These are phyloP conservation scores for Kernera saxatilis DNA, from an alignment of 345 rosid genomes.

Conservation along the genomic window DNA sequence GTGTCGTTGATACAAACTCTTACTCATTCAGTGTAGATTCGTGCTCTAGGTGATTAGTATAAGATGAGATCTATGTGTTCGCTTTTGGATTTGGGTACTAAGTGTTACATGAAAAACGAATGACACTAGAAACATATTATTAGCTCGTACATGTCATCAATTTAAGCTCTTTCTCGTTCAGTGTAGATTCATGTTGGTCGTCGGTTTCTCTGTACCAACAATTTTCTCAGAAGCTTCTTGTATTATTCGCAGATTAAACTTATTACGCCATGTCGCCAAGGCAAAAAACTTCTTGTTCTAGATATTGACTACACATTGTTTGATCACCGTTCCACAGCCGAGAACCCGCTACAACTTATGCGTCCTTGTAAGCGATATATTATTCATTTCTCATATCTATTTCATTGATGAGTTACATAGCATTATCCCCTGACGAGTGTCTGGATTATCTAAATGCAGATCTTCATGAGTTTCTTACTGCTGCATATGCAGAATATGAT, in stretches of 20 bases:
- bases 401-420: not conserved
- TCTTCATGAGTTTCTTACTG: conserved; percentile 96
- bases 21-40: not conserved
- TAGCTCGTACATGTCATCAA: not conserved
- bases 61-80: not conserved
- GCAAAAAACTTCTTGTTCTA: conserved; percentile 85
- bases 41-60: not conserved
- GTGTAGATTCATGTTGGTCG: not conserved
- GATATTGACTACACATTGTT: conserved; percentile 94
- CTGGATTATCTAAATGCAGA: conserved; percentile 40
- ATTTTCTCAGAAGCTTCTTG: not conserved
- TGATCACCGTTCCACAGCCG: conserved; percentile 93
- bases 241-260: conserved; percentile 53
- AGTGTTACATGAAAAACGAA: not conserved
- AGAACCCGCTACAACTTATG: conserved; percentile 88
- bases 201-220: not conserved
- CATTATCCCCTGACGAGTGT: not conserved
- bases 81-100: not conserved
- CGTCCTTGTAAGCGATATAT: conserved; percentile 67
- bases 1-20: not conserved
- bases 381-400: not conserved
- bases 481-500: conserved; percentile 85
- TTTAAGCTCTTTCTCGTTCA: not conserved
- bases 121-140: not conserved
- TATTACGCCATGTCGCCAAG: conserved; percentile 68